phyloP scores from a whole-genome alignment of 106 monocot genomes.

The Xerophyta viscosa region DNA sequence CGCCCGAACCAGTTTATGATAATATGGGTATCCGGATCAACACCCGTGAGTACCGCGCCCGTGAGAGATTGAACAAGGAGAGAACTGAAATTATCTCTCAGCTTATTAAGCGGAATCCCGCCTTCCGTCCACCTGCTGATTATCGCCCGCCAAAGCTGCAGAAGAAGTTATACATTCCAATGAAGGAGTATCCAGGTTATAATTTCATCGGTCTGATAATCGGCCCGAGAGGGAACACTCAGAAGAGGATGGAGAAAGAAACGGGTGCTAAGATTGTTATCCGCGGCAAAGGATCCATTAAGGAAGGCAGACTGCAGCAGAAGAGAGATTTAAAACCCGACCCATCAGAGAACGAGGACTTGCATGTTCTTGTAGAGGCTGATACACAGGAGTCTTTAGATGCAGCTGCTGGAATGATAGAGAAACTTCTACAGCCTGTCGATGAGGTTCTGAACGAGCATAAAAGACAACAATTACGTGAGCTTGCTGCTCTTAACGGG shows the following conservation, averaged over 20 bases:
- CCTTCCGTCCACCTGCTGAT: constrained; percentile 88
- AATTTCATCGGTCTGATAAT: constrained; percentile 97
- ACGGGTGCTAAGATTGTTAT: constrained; percentile 97
- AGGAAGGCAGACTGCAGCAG: constrained; percentile 89
- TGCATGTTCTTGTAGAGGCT: constrained; percentile 92
- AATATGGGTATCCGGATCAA: constrained; percentile 95
- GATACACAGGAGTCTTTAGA: constrained; percentile 85
- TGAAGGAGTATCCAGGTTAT: constrained; percentile 96
- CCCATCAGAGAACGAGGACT: constrained; percentile 84
- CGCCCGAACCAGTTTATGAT: constrained; percentile 90
- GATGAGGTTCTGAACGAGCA: constrained; percentile 89
- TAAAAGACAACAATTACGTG: constrained; percentile 85
- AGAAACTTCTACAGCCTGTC: constrained; percentile 84
- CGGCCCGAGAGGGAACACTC: constrained; percentile 93
- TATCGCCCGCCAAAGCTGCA: constrained; percentile 93
- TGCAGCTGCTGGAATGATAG: constrained; percentile 84
- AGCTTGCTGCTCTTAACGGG: constrained; percentile 85
- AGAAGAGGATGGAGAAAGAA: constrained; percentile 99
- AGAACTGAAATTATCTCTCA: constrained; percentile 87
- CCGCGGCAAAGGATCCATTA: constrained; percentile 81
- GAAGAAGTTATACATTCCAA: constrained; percentile 94
- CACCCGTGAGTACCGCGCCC: constrained; percentile 74
- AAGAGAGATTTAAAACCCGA: constrained; percentile 83
- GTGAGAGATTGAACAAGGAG: constrained; percentile 72
- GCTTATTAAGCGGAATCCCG: constrained; percentile 75